phyloP scores from a whole-genome alignment of 2,329 filamentous ascomycete species.

The Bipolaris zeicola region DNA sequence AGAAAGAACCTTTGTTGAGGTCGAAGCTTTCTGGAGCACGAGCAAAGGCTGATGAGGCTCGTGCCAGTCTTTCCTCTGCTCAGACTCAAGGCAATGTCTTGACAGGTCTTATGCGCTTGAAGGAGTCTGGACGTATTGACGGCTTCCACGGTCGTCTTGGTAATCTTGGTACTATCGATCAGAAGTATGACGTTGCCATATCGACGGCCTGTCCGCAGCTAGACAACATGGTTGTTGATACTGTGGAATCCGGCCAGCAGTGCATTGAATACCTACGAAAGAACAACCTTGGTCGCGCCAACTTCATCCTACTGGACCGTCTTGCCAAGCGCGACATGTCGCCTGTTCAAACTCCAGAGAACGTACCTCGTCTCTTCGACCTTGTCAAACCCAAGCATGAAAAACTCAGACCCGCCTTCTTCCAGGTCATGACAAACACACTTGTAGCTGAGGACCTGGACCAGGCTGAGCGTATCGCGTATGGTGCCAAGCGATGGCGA shows the following conservation, averaged over 20 bases:
- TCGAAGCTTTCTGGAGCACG: conserved; percentile 85
- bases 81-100: conserved; percentile 94
- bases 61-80: conserved; percentile 84
- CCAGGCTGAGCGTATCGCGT: conserved; percentile 97
- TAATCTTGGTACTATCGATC: conserved; percentile 90
- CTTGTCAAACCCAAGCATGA: conserved; percentile 88
- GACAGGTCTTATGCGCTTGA: conserved; percentile 88
- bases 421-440: conserved; percentile 93
- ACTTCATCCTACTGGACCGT: conserved; percentile 95
- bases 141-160: conserved; percentile 95
- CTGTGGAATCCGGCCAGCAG: conserved; percentile 93
- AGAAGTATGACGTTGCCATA: conserved; percentile 95
- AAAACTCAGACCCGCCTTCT: conserved; percentile 88
- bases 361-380: conserved; percentile 90
- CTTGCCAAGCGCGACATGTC: conserved; percentile 78
- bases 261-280: conserved; percentile 98
- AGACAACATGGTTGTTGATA: conserved; percentile 96
- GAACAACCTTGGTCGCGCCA: conserved; percentile 94
- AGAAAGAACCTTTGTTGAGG: conserved; percentile 81
- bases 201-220: conserved; percentile 91
- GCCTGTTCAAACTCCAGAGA: conserved; percentile 84
- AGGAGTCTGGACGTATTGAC: conserved; percentile 94
- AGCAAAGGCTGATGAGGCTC: conserved; percentile 95
- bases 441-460: conserved; percentile 88
- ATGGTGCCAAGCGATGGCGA: conserved; percentile 90